phyloP scores from a whole-genome alignment of 352 stramenopile genomes.

The Phytophthora uliginosa region DNA sequence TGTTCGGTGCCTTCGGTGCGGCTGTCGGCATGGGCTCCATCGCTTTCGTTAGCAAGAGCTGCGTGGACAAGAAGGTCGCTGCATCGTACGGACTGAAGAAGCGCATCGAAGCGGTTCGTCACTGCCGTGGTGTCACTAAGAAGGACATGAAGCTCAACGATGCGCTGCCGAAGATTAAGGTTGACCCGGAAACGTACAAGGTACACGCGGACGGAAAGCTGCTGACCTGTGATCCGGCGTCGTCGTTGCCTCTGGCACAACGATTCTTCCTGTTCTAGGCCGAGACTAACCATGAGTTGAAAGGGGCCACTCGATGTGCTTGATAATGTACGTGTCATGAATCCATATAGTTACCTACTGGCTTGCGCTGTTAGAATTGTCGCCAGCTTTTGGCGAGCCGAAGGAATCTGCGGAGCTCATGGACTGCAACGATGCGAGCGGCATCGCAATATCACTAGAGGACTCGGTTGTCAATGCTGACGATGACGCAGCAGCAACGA shows the following conservation, averaged over 20 bases:
- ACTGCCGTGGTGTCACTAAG: conserved; percentile 93
- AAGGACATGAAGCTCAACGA: conserved; percentile 98
- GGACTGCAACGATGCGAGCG: conserved; percentile 36
- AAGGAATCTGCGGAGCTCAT: conserved; percentile 36
- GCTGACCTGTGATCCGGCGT: conserved; percentile 88
- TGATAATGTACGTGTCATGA: conserved; percentile 33
- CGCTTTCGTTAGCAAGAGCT: conserved; percentile 93
- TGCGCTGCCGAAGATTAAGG: conserved; percentile 93
- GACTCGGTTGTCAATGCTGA: conserved; percentile 35
- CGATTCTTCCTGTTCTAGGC: conserved; percentile 95
- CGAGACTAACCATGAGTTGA: conserved; percentile 6
- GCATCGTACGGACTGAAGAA: conserved; percentile 91
- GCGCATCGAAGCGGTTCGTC: conserved; percentile 81
- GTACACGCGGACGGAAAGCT: conserved; percentile 92
- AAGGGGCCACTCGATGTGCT: conserved; percentile 2
- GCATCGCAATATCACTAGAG: conserved; percentile 34
- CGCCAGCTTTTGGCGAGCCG: conserved; percentile 33
- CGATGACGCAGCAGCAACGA: conserved; percentile 36
- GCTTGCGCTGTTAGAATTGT: conserved; percentile 24
- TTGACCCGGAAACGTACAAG: conserved; percentile 98
- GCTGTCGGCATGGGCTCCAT: conserved; percentile 78
- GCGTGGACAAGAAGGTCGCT: conserved; percentile 74
- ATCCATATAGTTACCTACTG: conserved; percentile 31
- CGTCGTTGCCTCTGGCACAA: conserved; percentile 92
- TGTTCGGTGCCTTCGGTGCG: conserved; percentile 90